Percentiles rank a stretch among this genome's conserved stretches.
Evolutionary conservation across 345 rosid species (phyloP).

Genomic region (Pistacia vera): DNA sequence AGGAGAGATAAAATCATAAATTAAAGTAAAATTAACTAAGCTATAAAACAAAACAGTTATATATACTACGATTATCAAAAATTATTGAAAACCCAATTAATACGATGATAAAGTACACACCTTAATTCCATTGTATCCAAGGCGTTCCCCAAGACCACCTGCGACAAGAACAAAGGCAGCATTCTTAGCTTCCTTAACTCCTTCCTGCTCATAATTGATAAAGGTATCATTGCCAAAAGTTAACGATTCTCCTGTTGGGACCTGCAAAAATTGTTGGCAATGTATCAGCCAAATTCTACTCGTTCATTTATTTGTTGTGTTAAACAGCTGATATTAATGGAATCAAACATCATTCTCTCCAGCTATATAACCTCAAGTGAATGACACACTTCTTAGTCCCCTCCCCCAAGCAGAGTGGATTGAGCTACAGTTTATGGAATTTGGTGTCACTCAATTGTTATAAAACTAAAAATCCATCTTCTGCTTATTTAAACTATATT

Average conservation of each 20-base stretch:
- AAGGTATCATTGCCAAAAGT: conserved; percentile 67
- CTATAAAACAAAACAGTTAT: background rate
- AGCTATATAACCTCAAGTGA: too few relatives aligned
- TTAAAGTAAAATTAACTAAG: background rate
- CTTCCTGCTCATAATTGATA: conserved; percentile 69
- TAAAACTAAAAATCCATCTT: too few relatives aligned
- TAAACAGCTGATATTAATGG: background rate
- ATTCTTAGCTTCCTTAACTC: conserved; percentile 76
- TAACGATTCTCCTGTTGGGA: conserved; percentile 84
- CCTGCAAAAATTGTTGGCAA: conserved; percentile 39
- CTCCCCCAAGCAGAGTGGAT: too few relatives aligned
- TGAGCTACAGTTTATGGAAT: too few relatives aligned
- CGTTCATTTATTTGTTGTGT: background rate
- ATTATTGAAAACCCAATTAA: background rate
- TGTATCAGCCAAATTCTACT: conserved; percentile 4
- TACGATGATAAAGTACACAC: conserved; percentile 29
- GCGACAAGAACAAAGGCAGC: conserved; percentile 97
- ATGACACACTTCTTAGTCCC: too few relatives aligned
- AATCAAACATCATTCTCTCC: background rate
- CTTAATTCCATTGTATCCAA: conserved; percentile 98
- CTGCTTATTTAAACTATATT: background rate
- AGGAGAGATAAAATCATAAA: background rate
- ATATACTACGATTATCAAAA: background rate
- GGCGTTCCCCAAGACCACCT: conserved; percentile 98
- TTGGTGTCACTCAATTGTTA: too few relatives aligned